Evolutionary conservation across 345 rosid genomes (phyloP), one percentile per base, ranked within the genome.

Genomic region (Citrus glauca): DNA sequence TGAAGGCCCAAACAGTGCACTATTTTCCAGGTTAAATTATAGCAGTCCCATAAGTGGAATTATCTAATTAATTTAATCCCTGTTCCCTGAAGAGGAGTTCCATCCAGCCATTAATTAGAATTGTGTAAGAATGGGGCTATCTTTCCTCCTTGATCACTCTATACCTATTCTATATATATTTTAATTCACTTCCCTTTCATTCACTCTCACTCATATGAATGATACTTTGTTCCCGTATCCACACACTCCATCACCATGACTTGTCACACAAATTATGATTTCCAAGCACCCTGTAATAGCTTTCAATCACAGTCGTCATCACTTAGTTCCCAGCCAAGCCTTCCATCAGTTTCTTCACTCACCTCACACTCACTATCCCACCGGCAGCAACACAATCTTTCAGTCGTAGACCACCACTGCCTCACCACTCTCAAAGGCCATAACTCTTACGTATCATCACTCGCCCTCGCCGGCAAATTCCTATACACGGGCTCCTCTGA

Each of bases 401-500:
- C 76, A 42, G 73, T 53, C 82, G 24, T 48, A 73, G 83, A 78
- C 66, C 77, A 87, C 83, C 86, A 77, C 86, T 88, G 92, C 81
- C 82, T 91, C 73, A 63, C 88, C 84, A 93, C 97, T 63, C 86
- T 93, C 30, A 84, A 71, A 73, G 94, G 97, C 61, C 86, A 87
- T 81, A 81, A 84, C 68, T 88, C 92, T 9, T 91, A 93, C 72
- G 70, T 91, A 72, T 89, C 96, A 66, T 93, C 97, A 17, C 78
- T 95, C 42, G 66, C 88, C 79, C 81, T 92, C 3, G 75, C 84
- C 8, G 94, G 97, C 17, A 87, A 91, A 67, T 81, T 89, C 85
- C 91, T 95, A 7, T 93, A 79, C 66, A 86, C 91, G 13, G 98
- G 99, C 62, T 91, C 92, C 22, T 88, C 87, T 0, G 90, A 90